Percentiles rank a stretch among this genome's conserved stretches.
Evolutionary conservation across 768 basidiomycete species (phyloP).

Genomic region (Amylocystis lapponica): DNA sequence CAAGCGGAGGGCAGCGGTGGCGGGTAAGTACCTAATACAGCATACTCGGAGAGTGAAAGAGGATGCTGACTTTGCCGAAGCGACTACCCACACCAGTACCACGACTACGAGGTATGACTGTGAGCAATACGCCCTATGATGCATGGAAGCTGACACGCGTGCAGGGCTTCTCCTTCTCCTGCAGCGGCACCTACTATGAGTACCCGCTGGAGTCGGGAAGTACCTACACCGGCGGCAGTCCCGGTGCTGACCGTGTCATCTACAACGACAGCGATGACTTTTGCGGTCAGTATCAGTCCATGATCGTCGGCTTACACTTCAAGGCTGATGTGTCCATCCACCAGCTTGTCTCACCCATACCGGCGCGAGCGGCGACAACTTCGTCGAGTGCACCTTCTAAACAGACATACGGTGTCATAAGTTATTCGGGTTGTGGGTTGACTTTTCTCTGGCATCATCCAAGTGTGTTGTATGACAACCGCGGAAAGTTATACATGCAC

Average conservation of each 20-base stretch:
- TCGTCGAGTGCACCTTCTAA: conserved; percentile 16
- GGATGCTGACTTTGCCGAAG: conserved; percentile 4
- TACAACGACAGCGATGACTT: conserved; percentile 14
- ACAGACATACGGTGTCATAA: neutral
- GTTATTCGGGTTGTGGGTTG: neutral
- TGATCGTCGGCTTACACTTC: too few species aligned
- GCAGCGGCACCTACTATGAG: conserved; percentile 17
- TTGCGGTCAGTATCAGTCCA: conserved; percentile 13
- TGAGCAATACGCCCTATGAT: too few species aligned
- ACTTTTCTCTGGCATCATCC: neutral
- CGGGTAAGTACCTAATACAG: conserved; percentile 5
- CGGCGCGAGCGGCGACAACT: conserved; percentile 14
- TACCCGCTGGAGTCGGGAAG: conserved; percentile 18
- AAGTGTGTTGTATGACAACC: neutral
- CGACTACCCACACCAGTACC: conserved; percentile 24
- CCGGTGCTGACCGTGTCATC: conserved; percentile 26
- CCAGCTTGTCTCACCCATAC: conserved; percentile 19
- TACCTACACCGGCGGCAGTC: conserved; percentile 21
- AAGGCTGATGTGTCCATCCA: neutral
- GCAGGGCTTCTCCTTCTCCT: conserved; percentile 19
- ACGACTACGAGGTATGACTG: conserved; percentile 23
- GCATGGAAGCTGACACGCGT: too few species aligned
- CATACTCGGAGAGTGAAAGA: neutral
- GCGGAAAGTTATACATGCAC: neutral
- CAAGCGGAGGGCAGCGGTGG: conserved; percentile 17